These are phyloP conservation scores for Xylariales sp. DNA, from an alignment of 2,329 filamentous ascomycete genomes.

Conservation along the genomic window DNA sequence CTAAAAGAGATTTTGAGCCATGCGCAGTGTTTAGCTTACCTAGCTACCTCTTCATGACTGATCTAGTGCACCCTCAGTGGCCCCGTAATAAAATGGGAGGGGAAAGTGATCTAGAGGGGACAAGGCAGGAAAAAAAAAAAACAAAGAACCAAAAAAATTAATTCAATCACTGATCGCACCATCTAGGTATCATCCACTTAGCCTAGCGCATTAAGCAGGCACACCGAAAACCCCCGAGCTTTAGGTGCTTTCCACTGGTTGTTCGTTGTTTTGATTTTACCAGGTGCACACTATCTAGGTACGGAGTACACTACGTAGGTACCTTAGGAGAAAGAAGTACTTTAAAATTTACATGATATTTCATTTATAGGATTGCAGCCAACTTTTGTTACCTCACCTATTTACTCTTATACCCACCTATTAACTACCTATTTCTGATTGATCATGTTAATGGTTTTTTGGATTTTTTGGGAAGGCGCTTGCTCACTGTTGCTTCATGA, in stretches of 20 bases:
- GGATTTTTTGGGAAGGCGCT: no score
- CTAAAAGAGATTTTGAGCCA: slow-evolving; percentile 32
- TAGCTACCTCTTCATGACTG: slow-evolving; percentile 8
- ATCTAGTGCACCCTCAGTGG: slow-evolving; percentile 24
- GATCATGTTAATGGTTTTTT: no score
- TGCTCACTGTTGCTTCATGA: no score
- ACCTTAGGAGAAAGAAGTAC: no score
- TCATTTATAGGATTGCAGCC: no score
- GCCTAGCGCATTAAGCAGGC: slow-evolving; percentile 4
- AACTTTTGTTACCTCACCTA: no score
- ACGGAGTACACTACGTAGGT: no score
- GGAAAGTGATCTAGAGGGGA: background rate
- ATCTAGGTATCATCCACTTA: slow-evolving; percentile 4
- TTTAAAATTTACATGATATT: no score
- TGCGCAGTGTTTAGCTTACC: slow-evolving; percentile 6
- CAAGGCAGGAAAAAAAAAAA: background rate
- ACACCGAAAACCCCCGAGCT: background rate
- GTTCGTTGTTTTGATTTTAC: background rate
- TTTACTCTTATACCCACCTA: no score
- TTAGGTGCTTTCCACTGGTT: background rate
- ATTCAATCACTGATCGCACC: slow-evolving; percentile 33
- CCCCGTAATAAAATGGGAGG: slow-evolving; percentile 28
- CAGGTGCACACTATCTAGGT: no score
- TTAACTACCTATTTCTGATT: no score
- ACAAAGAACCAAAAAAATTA: background rate